phyloP scores from a whole-genome alignment of 164 flowering plant species.

The Platanus orientalis region DNA sequence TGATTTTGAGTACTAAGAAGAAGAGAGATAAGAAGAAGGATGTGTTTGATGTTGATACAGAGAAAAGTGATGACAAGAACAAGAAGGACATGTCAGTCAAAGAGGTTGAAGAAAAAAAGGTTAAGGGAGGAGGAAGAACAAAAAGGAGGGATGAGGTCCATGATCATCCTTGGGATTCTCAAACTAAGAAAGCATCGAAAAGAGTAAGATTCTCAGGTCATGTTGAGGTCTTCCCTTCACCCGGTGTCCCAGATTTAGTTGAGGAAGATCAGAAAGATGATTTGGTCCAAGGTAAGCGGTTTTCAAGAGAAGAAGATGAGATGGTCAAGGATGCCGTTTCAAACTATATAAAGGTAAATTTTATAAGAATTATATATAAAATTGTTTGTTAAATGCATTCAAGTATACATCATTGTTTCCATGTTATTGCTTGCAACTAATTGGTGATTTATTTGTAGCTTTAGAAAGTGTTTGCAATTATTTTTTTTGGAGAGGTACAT shows the following conservation, averaged over 20 bases:
- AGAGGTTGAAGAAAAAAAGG: constrained; percentile 6
- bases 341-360: constrained; percentile 25
- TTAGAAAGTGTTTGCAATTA: neutral
- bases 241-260: constrained; percentile 6
- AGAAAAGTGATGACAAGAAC: neutral
- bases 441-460: neutral
- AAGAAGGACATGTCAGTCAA: neutral
- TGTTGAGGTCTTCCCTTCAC: constrained; percentile 36
- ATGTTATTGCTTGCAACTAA: neutral
- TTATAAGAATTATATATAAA: neutral
- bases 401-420: neutral
- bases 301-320: constrained; percentile 46
- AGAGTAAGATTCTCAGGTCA: constrained; percentile 34
- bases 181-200: constrained; percentile 15
- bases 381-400: neutral
- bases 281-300: constrained; percentile 43
- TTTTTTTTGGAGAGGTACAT: too few relatives aligned
- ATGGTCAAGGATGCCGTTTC: constrained; percentile 32
- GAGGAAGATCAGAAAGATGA: constrained; percentile 2
- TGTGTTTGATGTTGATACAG: too few relatives aligned
- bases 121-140: neutral
- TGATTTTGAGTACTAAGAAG: constrained; percentile 4
- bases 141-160: neutral
- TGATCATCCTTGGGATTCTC: constrained; percentile 10
- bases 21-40: constrained; percentile 3